Base-by-base conservation (phyloP, 495 filamentous ascomycete species). In the Hapsidospora chrysogenum region DNA sequence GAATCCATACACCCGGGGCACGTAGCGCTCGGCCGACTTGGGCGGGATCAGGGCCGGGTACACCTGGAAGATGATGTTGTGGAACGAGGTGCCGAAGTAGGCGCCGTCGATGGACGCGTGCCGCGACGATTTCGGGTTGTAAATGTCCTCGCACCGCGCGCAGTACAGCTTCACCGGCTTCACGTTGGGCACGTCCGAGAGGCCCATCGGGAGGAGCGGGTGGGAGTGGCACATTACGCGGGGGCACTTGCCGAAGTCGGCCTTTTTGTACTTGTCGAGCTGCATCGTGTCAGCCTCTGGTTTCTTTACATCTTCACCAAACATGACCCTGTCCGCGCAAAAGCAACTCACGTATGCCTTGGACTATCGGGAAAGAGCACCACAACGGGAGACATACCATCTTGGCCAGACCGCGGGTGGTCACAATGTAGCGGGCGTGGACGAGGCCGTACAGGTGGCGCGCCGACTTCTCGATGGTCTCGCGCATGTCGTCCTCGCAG, bases 221-320 rank as follows among this genome's bases (percentile, higher is more conserved):
- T 96, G 86, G 7, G 78, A 75, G 36, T 85, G 73, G 57, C 89
- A 99, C 58, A 85, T 72, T 22, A 96, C 89, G 38, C 89, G 84
- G 2, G 89, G 89, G 54, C 89, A 99, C 63, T 95, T 96, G 40
- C 89, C 89, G 49, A 99, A 99, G 53, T 94, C 86, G 48, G 74
- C 76, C 56, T 94, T 93, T 53, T 96, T 99, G 59, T 92, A 96
- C 49, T 99, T 99, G 21, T 99, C 89, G 33, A 95, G 76, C 89
- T 97, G 45, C 17, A 13, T 29, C 11, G 18, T 14, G 10, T 11
- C 2, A 22, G 3, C 31, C 5, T 21, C 8, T 31, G 10, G 31
- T 33, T 22, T n/a, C n/a, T n/a, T n/a, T 21, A 21, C 31, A 21
- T 22, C 18, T n/a, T 9, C 6, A 18, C 3, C 9, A 18, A 4